Base-by-base conservation (phyloP, 306 rosid species). In the Comarum palustre region DNA sequence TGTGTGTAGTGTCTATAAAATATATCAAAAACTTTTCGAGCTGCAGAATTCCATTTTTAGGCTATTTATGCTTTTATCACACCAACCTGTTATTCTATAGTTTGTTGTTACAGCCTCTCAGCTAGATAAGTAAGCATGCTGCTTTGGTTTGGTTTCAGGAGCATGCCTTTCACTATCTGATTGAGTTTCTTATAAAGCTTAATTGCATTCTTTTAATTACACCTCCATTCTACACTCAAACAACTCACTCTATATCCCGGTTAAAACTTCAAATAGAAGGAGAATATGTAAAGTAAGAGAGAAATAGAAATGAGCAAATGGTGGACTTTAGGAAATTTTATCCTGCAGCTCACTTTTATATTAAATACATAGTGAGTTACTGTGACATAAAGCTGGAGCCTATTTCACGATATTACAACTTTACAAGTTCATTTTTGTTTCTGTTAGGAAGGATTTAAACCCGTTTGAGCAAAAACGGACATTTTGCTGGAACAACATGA, bases 91-190 rank as follows among this genome's bases (percentile, higher is more conserved):
- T 34, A 34, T 69, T 24, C 13, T 27, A 42, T 11, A 22, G n/a
- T 42, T 12, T 50, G 31, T 27, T 14, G 20, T 69, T n/a, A 69
- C 62, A 22, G 4, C 29, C 43, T 12, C 5, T 34, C 73, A 27
- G 15, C 45, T 47, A 38, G 48, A 47, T 52, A 68, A 29, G 52
- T 47, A n/a, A 68, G 36, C 9, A n/a, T 27, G 25, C 14, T 15
- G 42, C 31, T 47, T 48, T 20, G 60, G 20, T 48, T 68, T 68
- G 59, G 73, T 47, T 47, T 58, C 45, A 19, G 73, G 17, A 68
- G 47, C 13, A 9, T 6, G 10, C 39, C 38, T 68, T 50, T 69
- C 34, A 20, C 57, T 48, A 34, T 69, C 62, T 58, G 38, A 27
- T 27, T 58, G 63, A 16, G 7, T 14, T 59, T 59, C 1, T 4